Conservation (phyloP, 2,329 filamentous ascomycete genomes). For the Tolypocladium nubicola region DNA sequence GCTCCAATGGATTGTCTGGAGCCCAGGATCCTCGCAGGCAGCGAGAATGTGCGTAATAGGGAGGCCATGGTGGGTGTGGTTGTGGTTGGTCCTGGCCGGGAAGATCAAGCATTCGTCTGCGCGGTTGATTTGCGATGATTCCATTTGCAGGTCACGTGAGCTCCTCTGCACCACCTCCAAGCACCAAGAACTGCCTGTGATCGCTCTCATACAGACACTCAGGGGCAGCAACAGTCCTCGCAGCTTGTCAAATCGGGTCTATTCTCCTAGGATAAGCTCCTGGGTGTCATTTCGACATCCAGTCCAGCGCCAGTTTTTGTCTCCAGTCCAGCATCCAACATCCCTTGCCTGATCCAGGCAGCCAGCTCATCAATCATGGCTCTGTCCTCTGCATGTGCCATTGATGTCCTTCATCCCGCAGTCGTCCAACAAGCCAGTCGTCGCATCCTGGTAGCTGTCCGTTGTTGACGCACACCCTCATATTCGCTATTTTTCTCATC, state of each 20-base stretch:
- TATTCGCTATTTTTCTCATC: not conserved
- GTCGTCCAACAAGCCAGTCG: not conserved
- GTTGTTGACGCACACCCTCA: not conserved
- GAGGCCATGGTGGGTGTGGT: constrained; percentile 19
- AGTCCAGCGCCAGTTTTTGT: not conserved
- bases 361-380: not conserved
- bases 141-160: not conserved
- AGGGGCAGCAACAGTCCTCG: not conserved
- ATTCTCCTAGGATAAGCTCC: not conserved
- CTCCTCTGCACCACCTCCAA: not conserved
- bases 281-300: not conserved
- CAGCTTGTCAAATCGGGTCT: not conserved
- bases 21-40: constrained; percentile 16
- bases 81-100: not conserved
- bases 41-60: constrained; percentile 21
- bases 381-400: not conserved
- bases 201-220: not conserved
- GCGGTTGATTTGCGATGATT: not conserved
- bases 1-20: constrained; percentile 9
- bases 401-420: not conserved
- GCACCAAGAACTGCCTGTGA: not conserved
- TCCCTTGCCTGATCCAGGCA: not conserved
- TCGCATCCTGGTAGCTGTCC: not conserved
- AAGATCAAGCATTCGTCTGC: not conserved
- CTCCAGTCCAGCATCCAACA: not conserved